phyloP scores from a whole-genome alignment of 257 asterid genomes.

The Ilex aquifolium region DNA sequence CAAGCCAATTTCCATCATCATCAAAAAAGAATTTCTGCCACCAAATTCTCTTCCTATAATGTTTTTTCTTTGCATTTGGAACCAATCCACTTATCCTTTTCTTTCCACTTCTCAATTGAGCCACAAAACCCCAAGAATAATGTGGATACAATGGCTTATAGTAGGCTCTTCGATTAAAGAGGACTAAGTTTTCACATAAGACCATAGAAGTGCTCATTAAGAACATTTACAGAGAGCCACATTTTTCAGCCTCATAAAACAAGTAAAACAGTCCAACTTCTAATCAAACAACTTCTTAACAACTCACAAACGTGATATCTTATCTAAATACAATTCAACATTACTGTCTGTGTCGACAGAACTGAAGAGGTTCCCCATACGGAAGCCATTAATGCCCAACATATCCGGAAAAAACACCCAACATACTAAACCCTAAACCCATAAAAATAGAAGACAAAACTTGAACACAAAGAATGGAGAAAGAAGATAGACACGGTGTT shows the following conservation, averaged over 20 bases:
- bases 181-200: constrained; percentile 49
- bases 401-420: too few relatives aligned
- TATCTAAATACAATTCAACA: too few relatives aligned
- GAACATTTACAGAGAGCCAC: constrained; percentile 52
- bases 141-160: constrained; percentile 22
- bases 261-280: constrained; percentile 13
- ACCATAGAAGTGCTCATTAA: constrained; percentile 89
- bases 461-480: too few relatives aligned
- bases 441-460: too few relatives aligned
- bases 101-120: constrained; percentile 37
- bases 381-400: too few relatives aligned
- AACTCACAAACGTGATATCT: too few relatives aligned
- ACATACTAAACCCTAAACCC: too few relatives aligned
- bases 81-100: constrained; percentile 41
- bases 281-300: background rate
- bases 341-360: too few relatives aligned
- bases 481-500: too few relatives aligned
- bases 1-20: constrained; percentile 88
- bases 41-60: constrained; percentile 58
- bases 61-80: constrained; percentile 64
- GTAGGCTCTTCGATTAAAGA: constrained; percentile 24
- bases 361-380: too few relatives aligned
- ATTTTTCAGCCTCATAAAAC: constrained; percentile 54
- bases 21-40: constrained; percentile 77
- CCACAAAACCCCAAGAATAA: constrained; percentile 22